Conservation (phyloP, 2,329 filamentous ascomycete species). For the Pseudonectria buxi region DNA sequence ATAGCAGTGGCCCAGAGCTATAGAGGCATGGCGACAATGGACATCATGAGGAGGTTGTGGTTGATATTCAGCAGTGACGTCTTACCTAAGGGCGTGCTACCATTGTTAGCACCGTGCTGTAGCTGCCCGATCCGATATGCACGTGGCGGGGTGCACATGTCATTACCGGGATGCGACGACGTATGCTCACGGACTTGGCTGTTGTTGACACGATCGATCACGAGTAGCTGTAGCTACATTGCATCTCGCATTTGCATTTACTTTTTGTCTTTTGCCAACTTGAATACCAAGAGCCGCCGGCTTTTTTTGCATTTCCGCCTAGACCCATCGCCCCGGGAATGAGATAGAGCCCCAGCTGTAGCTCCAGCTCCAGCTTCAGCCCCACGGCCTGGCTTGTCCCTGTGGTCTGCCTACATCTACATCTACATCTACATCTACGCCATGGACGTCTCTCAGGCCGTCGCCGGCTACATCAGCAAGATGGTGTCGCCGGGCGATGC, state of each 20-base stretch:
- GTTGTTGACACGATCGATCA: not conserved
- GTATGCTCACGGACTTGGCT: slow-evolving; percentile 9
- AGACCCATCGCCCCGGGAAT: too few species aligned
- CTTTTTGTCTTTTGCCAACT: too few species aligned
- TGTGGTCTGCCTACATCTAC: too few species aligned
- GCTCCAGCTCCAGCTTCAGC: not conserved
- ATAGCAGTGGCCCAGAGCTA: not conserved
- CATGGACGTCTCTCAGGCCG: slow-evolving; percentile 93
- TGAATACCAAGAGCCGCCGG: too few species aligned
- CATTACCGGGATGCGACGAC: slow-evolving; percentile 12
- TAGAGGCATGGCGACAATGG: not conserved
- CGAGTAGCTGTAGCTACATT: not conserved
- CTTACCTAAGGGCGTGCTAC: not conserved
- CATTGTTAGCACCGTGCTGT: slow-evolving; percentile 7
- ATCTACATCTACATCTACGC: slow-evolving; percentile 4
- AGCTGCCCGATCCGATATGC: slow-evolving; percentile 8
- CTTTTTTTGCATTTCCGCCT: too few species aligned
- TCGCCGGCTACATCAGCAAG: slow-evolving; percentile 92
- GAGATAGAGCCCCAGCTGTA: slow-evolving; percentile 3
- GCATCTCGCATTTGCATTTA: not conserved
- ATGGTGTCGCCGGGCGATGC: slow-evolving; percentile 72
- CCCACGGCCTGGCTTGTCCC: too few species aligned
- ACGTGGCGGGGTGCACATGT: slow-evolving; percentile 17
- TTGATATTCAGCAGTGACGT: too few species aligned
- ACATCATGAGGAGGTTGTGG: too few species aligned